Base-by-base conservation (phyloP, 768 basidiomycete species). In the Leccinum subgranulosum region DNA sequence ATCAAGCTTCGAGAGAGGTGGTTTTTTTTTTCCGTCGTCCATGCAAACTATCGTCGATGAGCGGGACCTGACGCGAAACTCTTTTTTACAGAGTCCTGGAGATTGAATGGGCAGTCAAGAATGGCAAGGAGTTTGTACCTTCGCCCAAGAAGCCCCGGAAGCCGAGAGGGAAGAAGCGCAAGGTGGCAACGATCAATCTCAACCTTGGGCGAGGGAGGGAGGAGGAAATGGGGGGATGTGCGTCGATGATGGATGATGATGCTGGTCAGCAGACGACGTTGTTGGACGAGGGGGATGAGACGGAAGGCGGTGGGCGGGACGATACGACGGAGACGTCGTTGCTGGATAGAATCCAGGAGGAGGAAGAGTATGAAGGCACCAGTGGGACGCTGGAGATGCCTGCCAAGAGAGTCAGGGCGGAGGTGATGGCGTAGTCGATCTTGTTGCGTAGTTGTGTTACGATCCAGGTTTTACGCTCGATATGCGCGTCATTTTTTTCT, bases 1-100 rank as follows among this genome's bases (percentile, higher is more conserved):
- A 71, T 83, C 73, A 92, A 90, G 71, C 79, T 94, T 50, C 84
- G 86, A 81, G 89, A 90, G 79, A 88, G 92, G 92, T 92, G 81
- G 82, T 83, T 77, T 87, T 36, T 34, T 34, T 36, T 39, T 36
- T 7, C 85, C 72, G 74, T 87, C 72, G 72, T 85, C 69, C 76
- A 84, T 72, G 80, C 86, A 69, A 86, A 85, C 68, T 74, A 85
- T 70, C 79, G 79, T 78, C 79, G 79, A 73, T 64, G 81, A 69
- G 81, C 79, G 54, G 56, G 9, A 69, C 69, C 59, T 62, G 67
- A 66, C 68, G 4, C 4, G 39, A 67, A 39, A 39, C 15, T n/a
- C 0, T 33, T 33, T 33, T 33, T 33, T 5, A 25, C 70, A 91
- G 88, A 78, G 89, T 91, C 70, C 84, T 90, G 73, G 88, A 90